Evolutionary conservation across 176 grass and related monocot species (phyloP), one percentile per base, ranked within the genome.

Genomic region (Aegilops umbellulata): DNA sequence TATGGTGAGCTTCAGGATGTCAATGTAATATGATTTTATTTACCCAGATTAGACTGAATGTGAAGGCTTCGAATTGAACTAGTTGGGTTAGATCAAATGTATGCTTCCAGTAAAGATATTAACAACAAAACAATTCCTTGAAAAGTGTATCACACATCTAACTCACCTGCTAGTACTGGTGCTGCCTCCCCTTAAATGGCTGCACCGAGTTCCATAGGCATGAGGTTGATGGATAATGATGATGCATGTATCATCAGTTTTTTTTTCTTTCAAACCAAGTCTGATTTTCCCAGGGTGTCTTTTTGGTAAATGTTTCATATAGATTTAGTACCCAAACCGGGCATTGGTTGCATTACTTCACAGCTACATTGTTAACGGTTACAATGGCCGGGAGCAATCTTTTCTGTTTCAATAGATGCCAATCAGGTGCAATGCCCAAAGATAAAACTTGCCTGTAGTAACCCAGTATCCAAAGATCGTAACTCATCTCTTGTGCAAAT

Each of bases 31-130:
- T 35, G 35, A 39, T 39, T 22, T 71, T 70, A 53, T 71, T 22
- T 58, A 58, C 20, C 55, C 22, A 58, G 55, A 58, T 58, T 58
- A 58, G 55, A 22, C 20, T 22, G 55, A 58, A 58, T 22, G 19
- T 22, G 55, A 58, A 58, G 55, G 55, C 20, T 58, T 58, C 7
- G 20, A 20, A 58, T 53, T 17, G 49, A 53, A 80, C 15, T 44
- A 23, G 15, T 42, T 44, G 41, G 15, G 20, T 80, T 22, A 19
- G 10, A 16, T 63, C 35, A 12, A 29, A 64, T 29, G 14, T 38
- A 60, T 60, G 30, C 75, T 77, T 77, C 47, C 51, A 47, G 55
- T 74, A 27, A 74, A 75, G 72, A 30, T 30, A 76, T 53, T 60
- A 61, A 79, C 10, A 78, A 32, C 11, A 76, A 24, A 1, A 79